Base-by-base conservation (phyloP, 164 flowering plant genomes). In the Santalum album region DNA sequence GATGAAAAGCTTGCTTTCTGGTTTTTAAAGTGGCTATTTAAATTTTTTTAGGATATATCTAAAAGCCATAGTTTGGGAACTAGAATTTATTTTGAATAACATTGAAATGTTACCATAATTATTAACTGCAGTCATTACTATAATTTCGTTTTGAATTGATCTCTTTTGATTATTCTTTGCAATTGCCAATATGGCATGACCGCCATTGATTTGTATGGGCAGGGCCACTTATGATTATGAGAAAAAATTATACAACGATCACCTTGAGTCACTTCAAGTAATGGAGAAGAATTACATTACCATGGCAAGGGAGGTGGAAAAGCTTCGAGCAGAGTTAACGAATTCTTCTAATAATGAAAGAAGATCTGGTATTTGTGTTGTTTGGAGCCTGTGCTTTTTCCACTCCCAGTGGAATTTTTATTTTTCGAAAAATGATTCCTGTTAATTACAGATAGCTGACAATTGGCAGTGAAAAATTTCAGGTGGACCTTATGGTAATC, bases 181-280 rank as follows among this genome's bases (percentile, higher is more conserved):
- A 29, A 29, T 9, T 29, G 4, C 34, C 9, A 9, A 29, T 29
- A 29, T 29, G 6, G 9, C 42, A 38, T 38, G 7, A 11, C 6
- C 2, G 3, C 17, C 42, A 5, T 6, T 38, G 12, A 38, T 38
- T 38, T 38, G 34, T 29, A 23, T 26, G 25, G 9, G 66, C 88
- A 91, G 98, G 80, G 80, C 71, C 47, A 80, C 90, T 10, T 91
- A 77, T 65, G 98, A 91, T 55, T 81, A 75, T 66, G 98, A 91
- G 60, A 88, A 79, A 76, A 91, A 86, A 66, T 55, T 80, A 20
- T 86, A 81, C 71, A 78, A 65, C 51, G 95, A 86, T 53, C 96
- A 91, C 63, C 81, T 81, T 32, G 87, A 88, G 74, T 79, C 86
- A 43, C 95, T 91, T 68, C 96, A 91, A 70, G 75, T 73, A 58